phyloP scores from a whole-genome alignment of 192 early-diverging fungal species.

The Kappamyces sp. region DNA sequence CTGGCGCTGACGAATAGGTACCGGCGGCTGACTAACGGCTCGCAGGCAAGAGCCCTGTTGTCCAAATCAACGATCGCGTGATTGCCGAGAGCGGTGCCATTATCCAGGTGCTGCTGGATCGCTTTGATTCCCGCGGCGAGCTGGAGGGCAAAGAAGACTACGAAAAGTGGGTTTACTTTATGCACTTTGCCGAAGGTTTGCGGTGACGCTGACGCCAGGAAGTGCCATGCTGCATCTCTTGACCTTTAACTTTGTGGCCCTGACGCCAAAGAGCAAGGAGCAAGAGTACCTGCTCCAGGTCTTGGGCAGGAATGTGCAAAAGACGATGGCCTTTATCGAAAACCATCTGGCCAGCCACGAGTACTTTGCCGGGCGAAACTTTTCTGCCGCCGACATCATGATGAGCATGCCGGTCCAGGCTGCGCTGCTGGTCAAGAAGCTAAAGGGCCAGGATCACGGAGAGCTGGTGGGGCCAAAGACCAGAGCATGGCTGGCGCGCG shows the following conservation, averaged over 20 bases:
- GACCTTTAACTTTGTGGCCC: conserved; percentile 1
- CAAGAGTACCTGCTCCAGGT: conserved; percentile 18
- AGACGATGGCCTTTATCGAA: conserved; percentile 28
- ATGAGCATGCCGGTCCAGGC: conserved; percentile 40
- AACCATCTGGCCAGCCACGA: conserved; percentile 19
- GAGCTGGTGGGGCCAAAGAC: too few species aligned
- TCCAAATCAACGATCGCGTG: conserved; percentile 26
- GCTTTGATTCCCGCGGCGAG: too few species aligned
- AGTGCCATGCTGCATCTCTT: not conserved
- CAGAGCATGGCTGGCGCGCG: too few species aligned
- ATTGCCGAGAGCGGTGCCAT: conserved; percentile 41
- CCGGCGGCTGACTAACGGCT: too few species aligned
- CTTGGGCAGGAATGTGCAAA: conserved; percentile 2
- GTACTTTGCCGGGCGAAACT: conserved; percentile 33
- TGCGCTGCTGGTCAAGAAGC: not conserved
- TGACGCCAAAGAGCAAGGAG: conserved; percentile 12
- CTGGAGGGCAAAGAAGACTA: too few species aligned
- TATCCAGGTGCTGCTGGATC: conserved; percentile 16
- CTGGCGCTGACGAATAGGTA: too few species aligned
- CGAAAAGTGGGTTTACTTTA: conserved; percentile 25
- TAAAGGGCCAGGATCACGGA: too few species aligned
- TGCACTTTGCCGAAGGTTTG: conserved; percentile 37
- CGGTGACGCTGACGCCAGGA: not conserved
- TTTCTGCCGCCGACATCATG: conserved; percentile 35
- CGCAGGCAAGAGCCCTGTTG: conserved; percentile 36